These are phyloP conservation scores for Saccharum spontaneum DNA, from an alignment of 176 grass and related monocot species.

Conservation along the genomic window DNA sequence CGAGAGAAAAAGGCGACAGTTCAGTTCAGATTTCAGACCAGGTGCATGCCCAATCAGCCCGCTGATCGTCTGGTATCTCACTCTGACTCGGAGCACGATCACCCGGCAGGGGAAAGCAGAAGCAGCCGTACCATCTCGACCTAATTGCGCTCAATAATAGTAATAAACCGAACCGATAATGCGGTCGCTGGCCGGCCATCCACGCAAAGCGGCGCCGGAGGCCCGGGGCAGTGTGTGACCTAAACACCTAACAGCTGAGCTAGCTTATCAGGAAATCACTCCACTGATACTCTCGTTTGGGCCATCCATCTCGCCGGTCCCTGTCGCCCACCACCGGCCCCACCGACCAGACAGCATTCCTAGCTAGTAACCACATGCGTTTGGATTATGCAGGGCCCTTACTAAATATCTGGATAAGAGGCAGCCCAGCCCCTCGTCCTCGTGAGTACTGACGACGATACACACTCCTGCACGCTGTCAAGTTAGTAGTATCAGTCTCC, in stretches of 20 bases:
- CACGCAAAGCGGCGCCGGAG: not conserved
- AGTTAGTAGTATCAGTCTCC: not conserved
- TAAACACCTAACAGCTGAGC: not conserved
- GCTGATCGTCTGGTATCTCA: too few relatives aligned
- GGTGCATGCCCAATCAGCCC: too few relatives aligned
- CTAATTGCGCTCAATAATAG: not conserved
- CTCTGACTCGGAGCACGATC: constrained; percentile 35
- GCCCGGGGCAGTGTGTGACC: not conserved
- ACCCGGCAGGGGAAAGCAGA: not conserved
- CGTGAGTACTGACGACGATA: not conserved
- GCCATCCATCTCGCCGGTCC: constrained; percentile 3
- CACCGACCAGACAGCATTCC: not conserved
- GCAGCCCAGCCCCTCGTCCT: not conserved
- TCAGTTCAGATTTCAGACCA: too few relatives aligned
- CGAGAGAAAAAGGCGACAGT: too few relatives aligned
- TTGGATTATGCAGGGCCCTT: constrained; percentile 9
- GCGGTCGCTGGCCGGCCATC: not conserved
- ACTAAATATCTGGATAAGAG: constrained; percentile 15
- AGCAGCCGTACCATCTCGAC: not conserved
- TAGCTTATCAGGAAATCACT: not conserved
- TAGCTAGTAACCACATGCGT: constrained; percentile 2
- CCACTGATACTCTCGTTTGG: not conserved
- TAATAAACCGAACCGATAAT: not conserved
- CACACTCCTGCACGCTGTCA: constrained; percentile 14
- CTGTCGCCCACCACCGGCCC: constrained; percentile 29